Base-by-base conservation (phyloP, 306 rosid genomes). In the Quercus suber region DNA sequence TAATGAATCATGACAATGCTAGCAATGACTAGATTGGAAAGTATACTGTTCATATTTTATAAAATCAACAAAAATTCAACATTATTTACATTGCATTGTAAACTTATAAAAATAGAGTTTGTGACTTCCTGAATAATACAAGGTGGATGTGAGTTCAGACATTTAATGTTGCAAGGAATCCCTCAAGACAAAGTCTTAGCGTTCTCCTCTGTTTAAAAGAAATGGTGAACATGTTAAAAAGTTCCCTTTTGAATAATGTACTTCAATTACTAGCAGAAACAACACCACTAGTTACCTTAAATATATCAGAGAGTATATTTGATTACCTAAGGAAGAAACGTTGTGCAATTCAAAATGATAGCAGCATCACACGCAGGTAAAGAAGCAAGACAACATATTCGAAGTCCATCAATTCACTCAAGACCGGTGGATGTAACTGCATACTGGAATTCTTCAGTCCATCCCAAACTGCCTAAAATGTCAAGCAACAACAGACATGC, bases 341-440 rank as follows among this genome's bases (percentile, higher is more conserved):
- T 59, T 80, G 28, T 64, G 41, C 64, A 33, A 33, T 14, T 69
- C n/a, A 83, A 25, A 58, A 21, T 35, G n/a, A 3, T 28, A 74
- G 41, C 31, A 14, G 3, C 71, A 76, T 37, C 4, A 71, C 77
- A 79, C 76, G 75, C 84, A 90, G 91, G 69, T 41, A 60, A 72
- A 83, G 81, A 74, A 73, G 76, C 79, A 82, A 55, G 55, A 60
- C 43, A 53, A 78, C 71, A 52, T 28, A 5, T 18, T 74, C 69
- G 63, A 77, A 79, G 65, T 67, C 79, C 78, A 13, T 13, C 49
- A 10, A 41, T 79, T 15, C 76, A 71, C 30, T 30, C 51, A 75
- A 41, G 78, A 70, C 15, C 84, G 52, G 71, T 52, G 69, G 19
- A 57, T 15, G 58, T 3, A 78, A 19, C 37, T 51, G 83, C 76